Evolutionary conservation across 441 rosid genomes (phyloP), one percentile per base, ranked within the genome.

Genomic region (Corymbia citriodora): DNA sequence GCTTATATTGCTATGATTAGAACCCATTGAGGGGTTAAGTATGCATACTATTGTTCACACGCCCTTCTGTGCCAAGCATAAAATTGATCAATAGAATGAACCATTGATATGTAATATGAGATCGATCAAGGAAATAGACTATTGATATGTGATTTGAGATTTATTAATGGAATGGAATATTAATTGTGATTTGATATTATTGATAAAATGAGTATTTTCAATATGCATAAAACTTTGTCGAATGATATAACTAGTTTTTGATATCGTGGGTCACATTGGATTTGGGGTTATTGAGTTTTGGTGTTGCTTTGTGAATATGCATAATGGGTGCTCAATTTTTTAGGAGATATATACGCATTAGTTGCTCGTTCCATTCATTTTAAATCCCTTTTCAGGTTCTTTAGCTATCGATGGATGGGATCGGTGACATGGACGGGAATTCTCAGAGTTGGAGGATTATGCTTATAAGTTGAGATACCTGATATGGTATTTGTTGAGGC

Each of bases 281-380:
- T 25, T 25, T 61, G 65, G 65, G 65, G 65, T 11, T 27, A 61
- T 11, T 61, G n/a, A 25, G n/a, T 61, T 61, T 61, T 61, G n/a
- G n/a, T 25, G 5, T 61, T 61, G n/a, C 31, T 61, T 18, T 3
- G 59, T 55, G 11, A 1, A 55, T 55, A 57, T 57, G 61, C 6
- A 19, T 9, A 21, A 0, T 21, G 21, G 27, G 9, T 57, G 27
- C 6, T 21, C 0, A 2, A 9, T 57, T 1, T 0, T 55, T 57
- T 27, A 61, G 16, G 27, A 61, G 29, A 61, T 2, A 61, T 61
- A 61, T 5, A 61, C 1, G 17, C 1, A 0, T 6, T 12, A 29
- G 68, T 27, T 29, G 31, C 12, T 12, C 3, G 27, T 6, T 61
- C 68, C 68, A 61, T 61, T 61, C 8, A 61, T 2, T 61, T 13